phyloP scores from a whole-genome alignment of 2,329 filamentous ascomycete genomes.

The Aspergillus thermomutatus region DNA sequence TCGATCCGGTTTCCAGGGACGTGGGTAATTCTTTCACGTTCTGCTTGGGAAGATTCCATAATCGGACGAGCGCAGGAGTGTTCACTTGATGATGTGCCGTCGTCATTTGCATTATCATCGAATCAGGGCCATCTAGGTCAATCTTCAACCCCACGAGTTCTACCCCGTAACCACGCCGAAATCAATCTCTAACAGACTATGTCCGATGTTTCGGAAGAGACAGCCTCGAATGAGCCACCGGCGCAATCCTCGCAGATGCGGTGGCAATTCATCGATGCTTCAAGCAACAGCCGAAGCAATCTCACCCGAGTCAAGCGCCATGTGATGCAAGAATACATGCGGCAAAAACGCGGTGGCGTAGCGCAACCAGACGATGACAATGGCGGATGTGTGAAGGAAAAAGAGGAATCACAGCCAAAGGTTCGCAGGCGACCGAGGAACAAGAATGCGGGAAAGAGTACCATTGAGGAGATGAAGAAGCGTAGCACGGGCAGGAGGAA shows the following conservation, averaged over 20 bases:
- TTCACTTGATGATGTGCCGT: not conserved
- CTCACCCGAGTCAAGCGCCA: constrained; percentile 41
- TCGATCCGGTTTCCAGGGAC: too few relatives aligned
- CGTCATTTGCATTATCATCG: not conserved
- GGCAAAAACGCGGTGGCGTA: constrained; percentile 29
- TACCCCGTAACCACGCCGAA: not conserved
- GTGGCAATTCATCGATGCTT: constrained; percentile 43
- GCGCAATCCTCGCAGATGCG: constrained; percentile 16
- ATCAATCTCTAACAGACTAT: constrained; percentile 6
- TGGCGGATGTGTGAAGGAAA: constrained; percentile 6
- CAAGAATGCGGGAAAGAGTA: not conserved
- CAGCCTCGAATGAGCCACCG: constrained; percentile 1
- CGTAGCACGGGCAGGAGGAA: not conserved
- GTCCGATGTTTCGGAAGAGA: constrained; percentile 11
- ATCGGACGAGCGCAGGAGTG: not conserved
- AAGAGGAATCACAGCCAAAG: constrained; percentile 3
- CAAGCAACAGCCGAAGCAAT: constrained; percentile 33
- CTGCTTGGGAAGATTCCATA: not conserved
- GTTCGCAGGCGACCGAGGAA: constrained; percentile 10
- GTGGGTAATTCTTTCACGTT: not conserved
- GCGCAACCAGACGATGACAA: constrained; percentile 6
- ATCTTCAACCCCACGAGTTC: not conserved
- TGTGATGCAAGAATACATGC: constrained; percentile 44
- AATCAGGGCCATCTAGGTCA: not conserved
- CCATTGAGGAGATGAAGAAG: not conserved